phyloP scores from a whole-genome alignment of 2,329 filamentous ascomycete species.

The Sclerotiophoma versabilis region DNA sequence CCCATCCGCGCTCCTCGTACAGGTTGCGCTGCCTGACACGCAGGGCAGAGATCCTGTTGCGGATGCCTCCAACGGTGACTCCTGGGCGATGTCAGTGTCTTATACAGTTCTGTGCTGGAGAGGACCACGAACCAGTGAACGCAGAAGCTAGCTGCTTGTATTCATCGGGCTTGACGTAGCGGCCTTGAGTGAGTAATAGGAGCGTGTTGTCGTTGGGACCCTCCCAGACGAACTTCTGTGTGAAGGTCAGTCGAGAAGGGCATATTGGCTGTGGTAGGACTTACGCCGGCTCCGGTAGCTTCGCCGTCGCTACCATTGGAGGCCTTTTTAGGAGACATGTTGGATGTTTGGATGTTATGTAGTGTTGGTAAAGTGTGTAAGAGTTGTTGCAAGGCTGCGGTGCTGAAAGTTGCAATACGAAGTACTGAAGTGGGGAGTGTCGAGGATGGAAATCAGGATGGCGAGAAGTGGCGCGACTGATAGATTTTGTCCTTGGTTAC shows the following conservation, averaged over 20 bases:
- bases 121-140: slow-evolving; percentile 25
- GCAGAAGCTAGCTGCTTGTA: slow-evolving; percentile 19
- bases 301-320: neutral
- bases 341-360: slow-evolving; percentile 34
- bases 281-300: slow-evolving; percentile 1
- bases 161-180: slow-evolving; percentile 23
- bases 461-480: neutral
- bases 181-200: slow-evolving; percentile 28
- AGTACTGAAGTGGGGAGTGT: neutral
- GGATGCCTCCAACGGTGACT: slow-evolving; percentile 20
- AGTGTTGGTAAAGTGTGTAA: neutral
- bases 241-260: neutral
- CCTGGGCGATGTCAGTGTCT: slow-evolving; percentile 6
- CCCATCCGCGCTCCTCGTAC: slow-evolving; percentile 25
- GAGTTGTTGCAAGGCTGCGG: too few species aligned
- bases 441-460: neutral
- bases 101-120: too few species aligned
- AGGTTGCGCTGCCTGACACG: slow-evolving; percentile 22
- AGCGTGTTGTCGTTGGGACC: slow-evolving; percentile 28
- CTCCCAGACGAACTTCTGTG: slow-evolving; percentile 23
- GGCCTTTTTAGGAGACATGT: slow-evolving; percentile 18
- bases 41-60: slow-evolving; percentile 23
- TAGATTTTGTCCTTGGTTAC: neutral
- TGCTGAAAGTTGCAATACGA: neutral
- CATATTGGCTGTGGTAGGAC: neutral